Base-by-base conservation (phyloP, 2,329 filamentous ascomycete species). In the Elsinoe ampelina region DNA sequence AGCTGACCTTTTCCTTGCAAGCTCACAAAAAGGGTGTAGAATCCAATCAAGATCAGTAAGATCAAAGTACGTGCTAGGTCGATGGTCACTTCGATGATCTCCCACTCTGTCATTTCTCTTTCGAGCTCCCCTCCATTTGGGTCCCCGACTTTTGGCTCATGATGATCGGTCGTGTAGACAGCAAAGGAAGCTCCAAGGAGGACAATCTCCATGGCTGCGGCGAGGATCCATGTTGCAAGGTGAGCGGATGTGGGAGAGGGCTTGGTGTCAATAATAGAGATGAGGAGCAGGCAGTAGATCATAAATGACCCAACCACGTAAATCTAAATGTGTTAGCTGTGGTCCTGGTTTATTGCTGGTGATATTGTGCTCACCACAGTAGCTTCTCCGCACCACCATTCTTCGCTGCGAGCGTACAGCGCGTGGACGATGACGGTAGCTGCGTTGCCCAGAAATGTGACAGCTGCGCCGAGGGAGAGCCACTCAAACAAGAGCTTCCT, bases 291-390 rank as follows among this genome's bases (percentile, higher is more conserved):
- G 51, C 87, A 80, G 74, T 95, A 93, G 61, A 93, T 83, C 76
- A 95, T 95, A 62, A 90, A 86, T 43, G 88, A 86, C 56, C 86
- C 89, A 57, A 89, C 81, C 61, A 95, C 77, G 71, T 95, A 95
- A 67, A 95, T 85, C 90, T 95, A 65, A 57, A 42, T 17, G 11
- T 11, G 35, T 61, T 43, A 61, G 59, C 32, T 55, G n/a, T 11
- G 34, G 2, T 8, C 5, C 26, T 34, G 6, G 12, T n/a, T n/a
- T 2, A 5, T 13, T 45, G 6, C 22, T 22, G 13, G 32, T 7
- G n/a, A 20, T 10, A 26, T 32, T 5, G 32, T 22, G 70, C 85
- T 68, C 82, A 91, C 88, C 73, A 87, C 84, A 57, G 81, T 80
- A 63, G 82, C 79, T 73, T 93, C 82, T 57, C 87, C 87, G 67